Evolutionary conservation across 768 basidiomycete species (phyloP).

Genomic region (Boletus barrowsii): DNA sequence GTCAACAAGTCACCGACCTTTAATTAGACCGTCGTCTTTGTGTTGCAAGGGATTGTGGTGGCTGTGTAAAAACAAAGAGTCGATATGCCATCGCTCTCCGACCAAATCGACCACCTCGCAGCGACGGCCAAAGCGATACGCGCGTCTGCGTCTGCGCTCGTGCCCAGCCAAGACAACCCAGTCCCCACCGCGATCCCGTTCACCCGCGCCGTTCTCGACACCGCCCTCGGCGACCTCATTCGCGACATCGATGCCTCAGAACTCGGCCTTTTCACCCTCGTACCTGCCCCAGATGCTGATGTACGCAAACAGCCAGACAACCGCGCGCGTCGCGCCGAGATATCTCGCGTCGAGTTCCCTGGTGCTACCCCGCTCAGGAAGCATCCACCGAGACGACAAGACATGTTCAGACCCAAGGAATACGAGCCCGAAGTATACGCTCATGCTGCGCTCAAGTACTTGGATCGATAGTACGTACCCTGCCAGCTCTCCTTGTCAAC

Average conservation of each 20-base stretch:
- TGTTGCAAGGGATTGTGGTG: conserved; percentile 1
- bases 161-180: conserved; percentile 20
- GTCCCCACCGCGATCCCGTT: conserved; percentile 38
- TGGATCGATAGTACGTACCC: conserved; percentile 68
- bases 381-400: conserved; percentile 40
- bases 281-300: conserved; percentile 34
- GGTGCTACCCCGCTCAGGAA: conserved; percentile 68
- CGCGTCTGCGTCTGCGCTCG: conserved; percentile 37
- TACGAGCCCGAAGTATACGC: conserved; percentile 75
- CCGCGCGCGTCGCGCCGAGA: conserved; percentile 35
- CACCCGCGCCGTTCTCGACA: conserved; percentile 59
- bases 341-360: conserved; percentile 63
- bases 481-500: background rate
- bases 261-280: conserved; percentile 70
- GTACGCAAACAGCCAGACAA: conserved; percentile 28
- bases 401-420: conserved; percentile 36
- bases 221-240: conserved; percentile 69
- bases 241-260: conserved; percentile 78
- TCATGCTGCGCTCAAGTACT: conserved; percentile 69
- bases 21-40: background rate
- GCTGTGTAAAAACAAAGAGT: conserved; percentile 14
- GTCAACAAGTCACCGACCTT: conserved; percentile 21
- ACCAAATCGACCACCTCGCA: conserved; percentile 66
- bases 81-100: conserved; percentile 54
- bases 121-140: conserved; percentile 51